Conservation (phyloP, 164 flowering plant genomes). For the Paratinospora sagittata region DNA sequence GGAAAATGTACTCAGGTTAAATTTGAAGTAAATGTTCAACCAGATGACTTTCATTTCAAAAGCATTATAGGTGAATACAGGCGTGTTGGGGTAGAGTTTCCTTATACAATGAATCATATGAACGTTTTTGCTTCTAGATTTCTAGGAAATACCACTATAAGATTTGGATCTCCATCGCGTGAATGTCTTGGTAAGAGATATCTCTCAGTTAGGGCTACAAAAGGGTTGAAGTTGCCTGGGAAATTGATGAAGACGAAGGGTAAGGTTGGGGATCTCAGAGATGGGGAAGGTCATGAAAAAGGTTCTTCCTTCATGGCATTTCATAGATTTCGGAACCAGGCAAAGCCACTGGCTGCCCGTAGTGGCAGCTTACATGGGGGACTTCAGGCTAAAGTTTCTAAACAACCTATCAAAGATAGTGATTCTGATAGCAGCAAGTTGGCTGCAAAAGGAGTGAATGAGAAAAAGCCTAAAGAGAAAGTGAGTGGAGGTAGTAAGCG, state of each 20-base stretch:
- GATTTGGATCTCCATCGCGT: constrained; percentile 29
- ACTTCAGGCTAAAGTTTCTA: constrained; percentile 13
- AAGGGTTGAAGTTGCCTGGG: constrained; percentile 8
- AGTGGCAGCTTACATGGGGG: constrained; percentile 14
- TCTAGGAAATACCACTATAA: no score
- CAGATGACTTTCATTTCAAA: constrained; percentile 9
- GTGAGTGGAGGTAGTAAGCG: constrained; percentile 18
- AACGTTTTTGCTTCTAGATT: constrained; percentile 14
- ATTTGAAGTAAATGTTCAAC: constrained; percentile 21
- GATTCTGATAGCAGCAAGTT: constrained; percentile 11
- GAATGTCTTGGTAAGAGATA: constrained; percentile 15
- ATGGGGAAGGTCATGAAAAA: constrained; percentile 15
- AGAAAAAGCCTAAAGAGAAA: constrained; percentile 17
- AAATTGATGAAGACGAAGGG: constrained; percentile 10
- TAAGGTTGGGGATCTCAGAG: constrained; percentile 8
- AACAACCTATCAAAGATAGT: constrained; percentile 12
- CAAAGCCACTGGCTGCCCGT: constrained; percentile 23
- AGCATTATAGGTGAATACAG: constrained; percentile 14
- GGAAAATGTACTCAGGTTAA: constrained; percentile 22
- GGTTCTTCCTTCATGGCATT: constrained; percentile 8
- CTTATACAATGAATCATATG: constrained; percentile 10
- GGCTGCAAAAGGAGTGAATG: constrained; percentile 14
- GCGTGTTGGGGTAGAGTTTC: constrained; percentile 16
- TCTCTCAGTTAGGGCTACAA: constrained; percentile 10
- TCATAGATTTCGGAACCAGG: constrained; percentile 23